Base-by-base conservation (phyloP, 2,329 filamentous ascomycete genomes). In the Botrytis tulipae region DNA sequence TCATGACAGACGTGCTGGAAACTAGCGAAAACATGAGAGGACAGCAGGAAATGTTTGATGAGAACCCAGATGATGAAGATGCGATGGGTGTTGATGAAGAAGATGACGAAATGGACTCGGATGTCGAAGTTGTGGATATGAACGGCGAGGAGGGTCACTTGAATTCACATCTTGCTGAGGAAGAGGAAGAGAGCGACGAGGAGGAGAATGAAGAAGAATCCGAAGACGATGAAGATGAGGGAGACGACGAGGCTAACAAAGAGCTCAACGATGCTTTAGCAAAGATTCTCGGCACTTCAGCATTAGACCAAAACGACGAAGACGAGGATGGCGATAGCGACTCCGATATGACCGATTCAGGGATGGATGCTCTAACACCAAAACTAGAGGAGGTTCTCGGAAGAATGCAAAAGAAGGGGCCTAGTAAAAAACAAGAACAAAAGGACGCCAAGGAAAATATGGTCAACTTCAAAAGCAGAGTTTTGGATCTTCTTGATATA, bases 401-500 rank as follows among this genome's bases (percentile, higher is more conserved):
- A 77, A 91, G 95, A 77, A 72, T 72, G 71, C 90, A 91, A 67
- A 89, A 88, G 76, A 91, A 93, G 81, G 85, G 85, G 25, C 77
- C 77, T 2, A 91, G 87, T 81, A 91, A 92, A 80, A 96, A 95
- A 84, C 93, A 95, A 82, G 91, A 96, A 80, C 92, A 92, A 79
- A 93, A 93, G 80, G 92, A 95, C 74, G 95, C 95, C 72, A 96
- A 93, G 80, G 92, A 95, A 77, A 94, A 90, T 32, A 93, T 98
- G 80, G 85, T 97, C 79, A 95, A 95, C 83, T 97, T 99, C 87
- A 99, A 99, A 85, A 93, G 93, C 82, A 92, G 95, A 60, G 92
- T 98, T 9, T 88, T 98, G 7, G 96, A 98, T 80, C 87, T 98
- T 1, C 86, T 98, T 18, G 89, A 92, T 74, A 92, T 96, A 76